Evolutionary conservation across 148 eudicot species (phyloP), one percentile per base, ranked within the genome.

Genomic region (Camellia sinensis): DNA sequence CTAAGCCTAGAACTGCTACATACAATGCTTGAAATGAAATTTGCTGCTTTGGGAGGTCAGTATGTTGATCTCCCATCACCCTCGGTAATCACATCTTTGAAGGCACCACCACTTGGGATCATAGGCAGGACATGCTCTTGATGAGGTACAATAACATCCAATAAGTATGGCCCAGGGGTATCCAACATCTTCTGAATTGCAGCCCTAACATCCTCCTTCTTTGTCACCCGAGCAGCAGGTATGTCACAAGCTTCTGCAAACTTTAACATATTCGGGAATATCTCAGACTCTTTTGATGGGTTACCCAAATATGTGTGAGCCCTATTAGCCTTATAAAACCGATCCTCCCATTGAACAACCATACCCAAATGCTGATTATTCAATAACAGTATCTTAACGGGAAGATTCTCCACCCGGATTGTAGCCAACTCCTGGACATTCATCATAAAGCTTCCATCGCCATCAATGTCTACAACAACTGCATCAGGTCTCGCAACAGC

Each of bases 61-160:
- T 87, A 85, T 13, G 66, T 40, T 8, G 65, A 82, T 79, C 90
- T 89, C 17, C 92, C 92, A 76, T 89, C 92, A 43, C 92, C 90
- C 63, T 87, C 90, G 0, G 82, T 86, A 45, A 89, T 89, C 40
- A 70, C 77, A 68, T 89, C 92, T 29, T 88, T 68, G 81, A 89
- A 89, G 1, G 86, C 82, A 18, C 85, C 92, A 62, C 92, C 92
- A 52, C 92, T 84, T 3, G 92, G 92, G 68, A 89, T 89, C 92
- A 89, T 89, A 62, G 92, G 92, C 88, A 89, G 74, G 86, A 89
- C 92, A 71, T 89, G 92, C 77, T 89, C 92, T 29, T 89, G 92
- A 71, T 89, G 92, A 2, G 92, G 92, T 18, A 89, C 92, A 0
- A 88, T 84, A 73, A 89, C 88, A 56, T 89, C 92, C 21, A 89